Base-by-base conservation (phyloP, 2,329 filamentous ascomycete species). In the Berkeleyomyces basicola region DNA sequence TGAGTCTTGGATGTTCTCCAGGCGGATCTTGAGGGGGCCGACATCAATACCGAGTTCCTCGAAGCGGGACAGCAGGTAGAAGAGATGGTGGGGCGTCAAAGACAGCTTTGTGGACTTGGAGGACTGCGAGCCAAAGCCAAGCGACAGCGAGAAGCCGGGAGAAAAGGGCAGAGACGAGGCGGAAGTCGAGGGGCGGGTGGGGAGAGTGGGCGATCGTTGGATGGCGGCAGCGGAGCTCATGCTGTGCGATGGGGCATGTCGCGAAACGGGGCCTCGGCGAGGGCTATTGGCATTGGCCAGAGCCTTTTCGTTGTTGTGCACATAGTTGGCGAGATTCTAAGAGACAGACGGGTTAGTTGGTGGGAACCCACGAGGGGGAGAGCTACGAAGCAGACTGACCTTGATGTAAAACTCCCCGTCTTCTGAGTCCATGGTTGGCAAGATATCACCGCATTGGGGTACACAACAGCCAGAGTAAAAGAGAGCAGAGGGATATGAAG, bases 231-330 rank as follows among this genome's bases (percentile, higher is more conserved):
- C 76, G 37, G 82, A 78, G 65, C 81, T 82, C 59, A 83, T 79
- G 70, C 82, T 85, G 69, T 85, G 82, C 10, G 86, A 84, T 63
- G 82, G 75, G 67, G 81, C 82, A 83, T 91, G 84, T 69, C 85
- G 86, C 66, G 82, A 77, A 47, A 79, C 76, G 66, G 82, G 81
- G 70, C 88, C 85, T 69, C 88, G 84, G 72, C 86, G 86, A 69
- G 95, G 80, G 74, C 96, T 92, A 66, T 96, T 79, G 69, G 92
- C 92, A 77, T 97, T 97, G 71, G 93, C 93, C 66, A 99, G 82
- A 44, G 91, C 92, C 76, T 95, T 95, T 76, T 99, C 93, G 78
- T 99, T 90, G 63, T 90, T 96, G 66, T 91, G 90, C 75, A 99
- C 90, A 75, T 96, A 97, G 76, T 86, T 86, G 72, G 92, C 91